Evolutionary conservation across 106 monocot genomes (phyloP), one percentile per base, ranked within the genome.

Genomic region (Phalaenopsis equestris): DNA sequence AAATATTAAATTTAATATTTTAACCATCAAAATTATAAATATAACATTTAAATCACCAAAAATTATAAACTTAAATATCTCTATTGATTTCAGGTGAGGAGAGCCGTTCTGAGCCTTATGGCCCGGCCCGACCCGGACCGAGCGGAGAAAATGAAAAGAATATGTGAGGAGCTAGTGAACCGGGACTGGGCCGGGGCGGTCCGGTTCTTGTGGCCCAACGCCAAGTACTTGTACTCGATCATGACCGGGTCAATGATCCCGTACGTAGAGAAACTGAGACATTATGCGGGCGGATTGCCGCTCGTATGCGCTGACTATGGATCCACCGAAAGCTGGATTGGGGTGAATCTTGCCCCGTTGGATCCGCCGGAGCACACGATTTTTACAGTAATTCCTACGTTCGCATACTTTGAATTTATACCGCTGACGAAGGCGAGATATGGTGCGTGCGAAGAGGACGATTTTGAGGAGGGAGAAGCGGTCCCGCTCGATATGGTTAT

Each of bases 191-290:
- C 45, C 11, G 43, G 75, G 0, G 43, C 67, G 78, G 81, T 91
- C 4, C 91, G 89, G 0, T 18, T 19, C 64, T 80, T 91, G 38
- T 91, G 89, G 91, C 91, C 91, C 3, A 89, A 88, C 56, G 91
- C 89, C 55, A 91, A 91, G 79, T 91, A 89, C 83, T 17, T 89
- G 10, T 89, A 85, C 72, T 82, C 84, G 8, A 89, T 91, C 7
- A 83, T 91, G 87, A 91, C 89, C 0, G 91, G 91, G 3, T 87
- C 91, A 6, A 91, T 91, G 91, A 79, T 72, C 74, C 87, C 88
- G 2, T 91, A 91, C 56, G 58, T 87, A 47, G 77, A 52, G 67
- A 91, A 91, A 48, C 79, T 91, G 24, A 76, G 89, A 73, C 89
- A 91, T 75, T 91, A 91, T 68, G 85, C 85, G 0, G 91, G 91